Conservation (phyloP, 331 rosid genomes). For the Arachis monticola region DNA sequence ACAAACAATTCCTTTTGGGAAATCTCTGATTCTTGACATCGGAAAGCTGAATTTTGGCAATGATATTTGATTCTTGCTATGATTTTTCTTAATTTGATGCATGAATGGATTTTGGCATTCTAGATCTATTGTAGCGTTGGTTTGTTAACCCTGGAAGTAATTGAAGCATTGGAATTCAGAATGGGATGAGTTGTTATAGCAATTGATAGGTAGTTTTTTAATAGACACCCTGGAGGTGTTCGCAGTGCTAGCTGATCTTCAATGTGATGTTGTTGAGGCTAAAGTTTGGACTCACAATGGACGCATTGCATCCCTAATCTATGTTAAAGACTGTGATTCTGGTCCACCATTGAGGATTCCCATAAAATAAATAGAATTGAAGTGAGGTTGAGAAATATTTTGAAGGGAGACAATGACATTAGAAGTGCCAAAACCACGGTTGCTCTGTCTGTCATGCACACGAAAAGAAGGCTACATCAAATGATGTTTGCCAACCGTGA, state of each 20-base stretch:
- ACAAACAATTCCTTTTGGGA: not conserved
- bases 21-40: conserved; percentile 15
- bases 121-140: not conserved
- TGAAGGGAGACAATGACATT: conserved; percentile 85
- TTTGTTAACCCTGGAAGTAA: not conserved
- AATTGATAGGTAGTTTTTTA: not conserved
- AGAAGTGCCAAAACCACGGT: conserved; percentile 78
- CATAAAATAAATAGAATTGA: conserved; percentile 66
- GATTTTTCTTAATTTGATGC: no score
- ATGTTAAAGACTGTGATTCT: conserved; percentile 66
- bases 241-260: conserved; percentile 84
- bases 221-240: conserved; percentile 69
- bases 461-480: conserved; percentile 88
- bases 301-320: conserved; percentile 80
- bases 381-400: conserved; percentile 76
- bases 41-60: no score
- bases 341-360: conserved; percentile 79
- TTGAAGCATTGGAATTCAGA: no score
- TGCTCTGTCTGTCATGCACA: conserved; percentile 72
- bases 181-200: no score
- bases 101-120: conserved; percentile 21
- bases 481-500: conserved; percentile 95
- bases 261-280: conserved; percentile 92
- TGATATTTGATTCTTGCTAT: no score
- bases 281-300: conserved; percentile 99